phyloP scores from a whole-genome alignment of 768 basidiomycete genomes.

The Plicaturopsis crispa region DNA sequence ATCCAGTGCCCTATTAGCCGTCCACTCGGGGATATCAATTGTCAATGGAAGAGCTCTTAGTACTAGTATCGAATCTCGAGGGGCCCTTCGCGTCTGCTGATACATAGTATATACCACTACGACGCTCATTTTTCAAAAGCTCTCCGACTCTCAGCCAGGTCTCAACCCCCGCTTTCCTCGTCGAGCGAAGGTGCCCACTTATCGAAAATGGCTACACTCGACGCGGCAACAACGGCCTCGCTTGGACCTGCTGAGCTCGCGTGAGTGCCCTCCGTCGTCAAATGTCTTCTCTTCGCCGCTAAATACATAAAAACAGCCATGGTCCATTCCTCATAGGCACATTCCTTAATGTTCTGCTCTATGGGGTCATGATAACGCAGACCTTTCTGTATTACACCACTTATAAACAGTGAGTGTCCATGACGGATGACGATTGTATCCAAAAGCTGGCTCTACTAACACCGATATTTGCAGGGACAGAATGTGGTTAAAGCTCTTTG shows the following conservation, averaged over 20 bases:
- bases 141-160: not conserved
- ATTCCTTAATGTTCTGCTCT: constrained; percentile 36
- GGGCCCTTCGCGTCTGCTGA: not conserved
- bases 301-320: constrained; percentile 28
- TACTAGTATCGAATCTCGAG: too few relatives aligned
- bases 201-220: not conserved
- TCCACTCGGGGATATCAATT: too few relatives aligned
- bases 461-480: constrained; percentile 26
- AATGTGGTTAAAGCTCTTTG: constrained; percentile 37
- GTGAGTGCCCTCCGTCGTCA: constrained; percentile 13
- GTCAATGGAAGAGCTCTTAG: too few relatives aligned
- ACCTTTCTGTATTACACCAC: constrained; percentile 38
- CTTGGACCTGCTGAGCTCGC: constrained; percentile 27
- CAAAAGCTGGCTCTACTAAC: constrained; percentile 1
- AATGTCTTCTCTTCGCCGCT: constrained; percentile 2
- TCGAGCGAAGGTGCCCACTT: not conserved
- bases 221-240: not conserved
- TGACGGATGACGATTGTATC: not conserved
- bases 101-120: not conserved
- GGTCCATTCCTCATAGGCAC: constrained; percentile 44
- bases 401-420: constrained; percentile 25
- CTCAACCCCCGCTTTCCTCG: not conserved
- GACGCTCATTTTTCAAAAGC: not conserved
- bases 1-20: too few relatives aligned
- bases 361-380: constrained; percentile 43